Evolutionary conservation across 2,329 filamentous ascomycete genomes (phyloP).

Genomic region (Pseudofabraea citricarpa): DNA sequence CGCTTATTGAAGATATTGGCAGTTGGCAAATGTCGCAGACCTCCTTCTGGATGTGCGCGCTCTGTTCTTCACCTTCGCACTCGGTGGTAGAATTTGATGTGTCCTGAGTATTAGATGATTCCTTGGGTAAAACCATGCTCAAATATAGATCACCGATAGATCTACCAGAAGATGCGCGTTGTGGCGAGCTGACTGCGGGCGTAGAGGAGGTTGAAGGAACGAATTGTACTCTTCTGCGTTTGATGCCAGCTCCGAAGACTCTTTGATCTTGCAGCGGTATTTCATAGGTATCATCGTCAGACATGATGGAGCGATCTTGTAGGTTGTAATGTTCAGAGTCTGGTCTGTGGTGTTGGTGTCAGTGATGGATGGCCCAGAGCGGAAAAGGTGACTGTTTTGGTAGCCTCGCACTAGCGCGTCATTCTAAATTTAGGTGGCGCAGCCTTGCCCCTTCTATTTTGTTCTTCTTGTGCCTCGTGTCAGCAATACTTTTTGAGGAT

Average conservation of each 20-base stretch:
- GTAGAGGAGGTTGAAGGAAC: constrained; percentile 34
- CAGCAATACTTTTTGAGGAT: not conserved
- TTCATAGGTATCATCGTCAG: constrained; percentile 52
- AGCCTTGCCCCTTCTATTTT: not conserved
- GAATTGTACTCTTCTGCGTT: constrained; percentile 55
- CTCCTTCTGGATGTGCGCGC: not conserved
- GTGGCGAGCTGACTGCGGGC: constrained; percentile 25
- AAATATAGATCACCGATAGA: constrained; percentile 53
- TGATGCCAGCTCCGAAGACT: constrained; percentile 58
- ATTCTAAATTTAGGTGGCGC: not conserved
- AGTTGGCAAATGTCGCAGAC: constrained; percentile 57
- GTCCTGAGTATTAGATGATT: not conserved
- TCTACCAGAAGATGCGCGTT: constrained; percentile 17
- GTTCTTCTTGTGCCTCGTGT: not conserved
- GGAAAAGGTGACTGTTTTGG: too few species aligned
- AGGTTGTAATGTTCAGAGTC: not conserved
- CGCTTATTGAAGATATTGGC: constrained; percentile 38
- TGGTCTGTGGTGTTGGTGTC: not conserved
- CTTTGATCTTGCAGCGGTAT: constrained; percentile 53
- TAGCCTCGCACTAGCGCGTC: not conserved
- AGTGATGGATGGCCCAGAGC: too few species aligned
- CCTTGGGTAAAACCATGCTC: constrained; percentile 50
- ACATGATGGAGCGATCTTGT: constrained; percentile 19
- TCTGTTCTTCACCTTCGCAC: not conserved
- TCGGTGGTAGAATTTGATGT: not conserved